Percentiles rank a stretch among this genome's conserved stretches.
Evolutionary conservation across 345 rosid genomes (phyloP).

Genomic region (Brassica juncea): DNA sequence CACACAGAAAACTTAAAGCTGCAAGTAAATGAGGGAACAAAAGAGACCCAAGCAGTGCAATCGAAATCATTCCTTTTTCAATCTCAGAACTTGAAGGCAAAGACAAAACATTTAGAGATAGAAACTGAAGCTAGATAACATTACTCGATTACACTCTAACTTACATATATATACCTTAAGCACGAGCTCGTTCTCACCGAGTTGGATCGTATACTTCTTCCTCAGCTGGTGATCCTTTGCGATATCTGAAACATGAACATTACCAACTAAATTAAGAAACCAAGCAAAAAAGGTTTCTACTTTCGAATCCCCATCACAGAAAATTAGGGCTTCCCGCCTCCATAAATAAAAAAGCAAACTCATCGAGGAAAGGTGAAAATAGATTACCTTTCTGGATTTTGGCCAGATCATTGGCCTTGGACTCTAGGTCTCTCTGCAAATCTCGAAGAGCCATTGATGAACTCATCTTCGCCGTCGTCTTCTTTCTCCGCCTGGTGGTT

Average conservation of each 20-base stretch:
- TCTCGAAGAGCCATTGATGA: conserved; percentile 71
- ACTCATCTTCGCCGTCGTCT: conserved; percentile 47
- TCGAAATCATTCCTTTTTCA: neutral
- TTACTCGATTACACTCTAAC: neutral
- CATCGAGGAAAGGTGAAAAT: neutral
- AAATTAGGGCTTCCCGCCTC: conserved; percentile 22
- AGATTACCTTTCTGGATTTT: conserved; percentile 75
- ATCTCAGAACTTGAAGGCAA: neutral
- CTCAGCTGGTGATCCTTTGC: conserved; percentile 89
- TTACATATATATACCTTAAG: conserved; percentile 56
- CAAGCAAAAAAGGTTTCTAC: neutral
- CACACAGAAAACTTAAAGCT: neutral
- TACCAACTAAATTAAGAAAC: neutral
- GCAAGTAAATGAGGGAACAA: neutral
- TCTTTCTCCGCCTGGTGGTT: conserved; percentile 3
- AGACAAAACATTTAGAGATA: neutral
- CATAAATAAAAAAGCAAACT: neutral
- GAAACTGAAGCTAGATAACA: neutral
- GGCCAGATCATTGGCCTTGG: conserved; percentile 77
- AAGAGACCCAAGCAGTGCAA: neutral
- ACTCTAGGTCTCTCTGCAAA: conserved; percentile 78
- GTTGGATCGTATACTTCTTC: conserved; percentile 93
- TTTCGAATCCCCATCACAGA: neutral
- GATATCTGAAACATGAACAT: conserved; percentile 50
- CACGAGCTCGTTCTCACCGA: conserved; percentile 95